A percentile compares a stretch with the other conserved stretches of the same genome.
phyloP scores from a whole-genome alignment of 805 yeast genomes.

The Candida ipomoeae region DNA sequence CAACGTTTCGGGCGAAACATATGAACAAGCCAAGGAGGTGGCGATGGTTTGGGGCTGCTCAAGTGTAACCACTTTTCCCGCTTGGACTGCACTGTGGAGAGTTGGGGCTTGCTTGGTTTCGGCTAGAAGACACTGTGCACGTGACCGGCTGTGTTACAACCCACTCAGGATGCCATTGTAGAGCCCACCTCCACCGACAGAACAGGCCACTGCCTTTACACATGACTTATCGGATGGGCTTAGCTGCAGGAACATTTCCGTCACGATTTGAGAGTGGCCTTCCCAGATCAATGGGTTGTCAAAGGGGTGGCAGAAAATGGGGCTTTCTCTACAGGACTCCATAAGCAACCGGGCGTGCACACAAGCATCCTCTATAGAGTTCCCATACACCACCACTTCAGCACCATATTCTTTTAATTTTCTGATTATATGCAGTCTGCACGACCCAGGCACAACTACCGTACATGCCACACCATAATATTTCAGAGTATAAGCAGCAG shows the following conservation, averaged over 20 bases:
- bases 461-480: constrained; percentile 44
- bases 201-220: constrained; percentile 47
- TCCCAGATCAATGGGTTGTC: constrained; percentile 51
- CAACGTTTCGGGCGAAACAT: constrained; percentile 49
- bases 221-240: constrained; percentile 15
- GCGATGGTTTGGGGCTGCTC: constrained; percentile 53
- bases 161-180: constrained; percentile 51
- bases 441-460: constrained; percentile 55
- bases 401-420: constrained; percentile 50
- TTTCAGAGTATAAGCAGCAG: constrained; percentile 47
- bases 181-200: constrained; percentile 58
- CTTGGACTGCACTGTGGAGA: constrained; percentile 46
- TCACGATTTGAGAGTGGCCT: constrained; percentile 42
- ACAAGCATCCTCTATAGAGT: constrained; percentile 50
- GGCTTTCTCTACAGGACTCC: constrained; percentile 16
- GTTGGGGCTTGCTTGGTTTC: constrained; percentile 67
- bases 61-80: constrained; percentile 42
- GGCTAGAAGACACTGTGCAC: constrained; percentile 37
- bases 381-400: constrained; percentile 43
- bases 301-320: constrained; percentile 53
- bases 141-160: constrained; percentile 20
- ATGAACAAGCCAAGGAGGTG: constrained; percentile 59
- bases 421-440: constrained; percentile 43
- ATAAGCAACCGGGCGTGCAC: constrained; percentile 31
- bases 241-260: constrained; percentile 36